Conservation (phyloP, 768 basidiomycete genomes). For the Amanita thiersii region DNA sequence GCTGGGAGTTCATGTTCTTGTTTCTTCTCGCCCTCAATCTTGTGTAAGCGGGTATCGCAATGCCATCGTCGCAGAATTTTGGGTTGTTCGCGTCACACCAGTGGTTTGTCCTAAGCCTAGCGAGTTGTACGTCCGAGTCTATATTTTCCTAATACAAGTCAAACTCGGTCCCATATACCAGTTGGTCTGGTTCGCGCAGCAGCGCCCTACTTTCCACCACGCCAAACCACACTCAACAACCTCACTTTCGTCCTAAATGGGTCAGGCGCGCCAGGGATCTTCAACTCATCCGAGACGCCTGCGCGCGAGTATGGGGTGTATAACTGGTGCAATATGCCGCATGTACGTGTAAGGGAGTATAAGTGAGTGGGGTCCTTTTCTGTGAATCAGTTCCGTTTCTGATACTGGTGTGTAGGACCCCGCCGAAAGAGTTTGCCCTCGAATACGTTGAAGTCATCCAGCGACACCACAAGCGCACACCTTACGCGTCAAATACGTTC, state of each 20-base stretch:
- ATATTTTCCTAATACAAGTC: too few relatives aligned
- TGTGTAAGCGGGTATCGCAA: too few relatives aligned
- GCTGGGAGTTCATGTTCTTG: too few relatives aligned
- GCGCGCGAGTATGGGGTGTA: slow-evolving; percentile 33
- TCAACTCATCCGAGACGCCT: slow-evolving; percentile 31
- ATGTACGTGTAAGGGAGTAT: slow-evolving; percentile 36
- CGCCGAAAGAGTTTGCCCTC: slow-evolving; percentile 25
- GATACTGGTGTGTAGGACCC: slow-evolving; percentile 19
- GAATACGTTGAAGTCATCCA: slow-evolving; percentile 46
- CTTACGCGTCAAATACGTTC: slow-evolving; percentile 42
- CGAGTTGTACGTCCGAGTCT: too few relatives aligned
- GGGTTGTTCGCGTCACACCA: too few relatives aligned
- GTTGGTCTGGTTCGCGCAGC: too few relatives aligned
- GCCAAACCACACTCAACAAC: slow-evolving; percentile 31
- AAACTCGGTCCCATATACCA: too few relatives aligned
- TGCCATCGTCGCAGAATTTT: too few relatives aligned
- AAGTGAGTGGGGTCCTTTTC: slow-evolving; percentile 22
- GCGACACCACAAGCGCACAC: slow-evolving; percentile 45
- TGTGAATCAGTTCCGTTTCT: not conserved
- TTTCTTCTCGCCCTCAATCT: too few relatives aligned
- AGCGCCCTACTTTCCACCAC: slow-evolving; percentile 26
- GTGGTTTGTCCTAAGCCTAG: too few relatives aligned
- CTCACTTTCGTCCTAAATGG: slow-evolving; percentile 33
- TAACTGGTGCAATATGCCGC: slow-evolving; percentile 52
- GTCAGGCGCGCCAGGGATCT: slow-evolving; percentile 38